Evolutionary conservation across 768 basidiomycete species (phyloP).

Genomic region (Calocera viscosa): DNA sequence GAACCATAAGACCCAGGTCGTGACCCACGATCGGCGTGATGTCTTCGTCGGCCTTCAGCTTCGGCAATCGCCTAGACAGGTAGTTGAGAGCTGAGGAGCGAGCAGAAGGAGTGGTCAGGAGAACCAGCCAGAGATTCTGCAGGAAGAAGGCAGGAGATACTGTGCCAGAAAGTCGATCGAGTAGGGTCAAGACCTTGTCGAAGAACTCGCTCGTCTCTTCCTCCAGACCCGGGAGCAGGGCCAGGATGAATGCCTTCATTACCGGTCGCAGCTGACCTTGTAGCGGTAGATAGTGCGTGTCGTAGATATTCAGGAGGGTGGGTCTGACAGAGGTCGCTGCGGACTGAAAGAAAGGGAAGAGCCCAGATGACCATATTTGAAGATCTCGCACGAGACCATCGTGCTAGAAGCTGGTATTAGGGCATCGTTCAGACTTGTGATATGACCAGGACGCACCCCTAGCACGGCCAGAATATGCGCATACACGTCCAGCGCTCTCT

Average conservation of each 20-base stretch:
- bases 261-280: slow-evolving; percentile 69
- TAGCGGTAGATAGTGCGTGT: slow-evolving; percentile 81
- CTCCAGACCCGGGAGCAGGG: slow-evolving; percentile 86
- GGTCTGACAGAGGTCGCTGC: slow-evolving; percentile 99
- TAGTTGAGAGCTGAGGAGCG: slow-evolving; percentile 82
- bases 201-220: slow-evolving; percentile 89
- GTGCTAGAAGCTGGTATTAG: slow-evolving; percentile 35
- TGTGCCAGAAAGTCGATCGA: slow-evolving; percentile 71
- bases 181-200: slow-evolving; percentile 56
- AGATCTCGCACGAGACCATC: slow-evolving; percentile 82
- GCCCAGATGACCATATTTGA: slow-evolving; percentile 83
- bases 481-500: slow-evolving; percentile 91
- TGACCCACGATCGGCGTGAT: slow-evolving; percentile 62
- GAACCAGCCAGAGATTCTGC: slow-evolving; percentile 87
- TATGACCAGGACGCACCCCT: slow-evolving; percentile 47
- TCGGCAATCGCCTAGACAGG: slow-evolving; percentile 67
- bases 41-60: slow-evolving; percentile 56
- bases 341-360: slow-evolving; percentile 98
- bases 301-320: slow-evolving; percentile 78
- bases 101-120: slow-evolving; percentile 77
- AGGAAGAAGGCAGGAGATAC: slow-evolving; percentile 84
- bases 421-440: slow-evolving; percentile 13
- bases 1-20: slow-evolving; percentile 86
- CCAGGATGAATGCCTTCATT: slow-evolving; percentile 89
- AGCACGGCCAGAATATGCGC: slow-evolving; percentile 80